A percentile compares a stretch with the other conserved stretches of the same genome.
Conservation (phyloP, 257 asterid genomes). For the Ocimum tenuiflorum region DNA sequence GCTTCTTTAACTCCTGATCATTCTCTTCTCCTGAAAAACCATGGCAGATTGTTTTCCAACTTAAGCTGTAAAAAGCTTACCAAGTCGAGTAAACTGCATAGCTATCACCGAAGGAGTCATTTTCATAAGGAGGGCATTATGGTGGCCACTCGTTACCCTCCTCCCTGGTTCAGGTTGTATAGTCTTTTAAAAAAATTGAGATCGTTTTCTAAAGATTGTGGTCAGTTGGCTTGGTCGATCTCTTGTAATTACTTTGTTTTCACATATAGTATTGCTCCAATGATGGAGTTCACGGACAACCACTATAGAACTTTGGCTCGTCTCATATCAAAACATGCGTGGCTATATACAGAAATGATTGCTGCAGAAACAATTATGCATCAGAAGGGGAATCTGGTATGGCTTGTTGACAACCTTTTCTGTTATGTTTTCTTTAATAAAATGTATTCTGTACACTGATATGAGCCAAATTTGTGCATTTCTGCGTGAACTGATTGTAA, state of each 20-base stretch:
- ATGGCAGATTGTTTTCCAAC: slow-evolving; percentile 52
- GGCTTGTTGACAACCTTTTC: slow-evolving; percentile 3
- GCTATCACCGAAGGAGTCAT: slow-evolving; percentile 36
- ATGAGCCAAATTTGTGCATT: no score
- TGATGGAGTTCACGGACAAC: slow-evolving; percentile 95
- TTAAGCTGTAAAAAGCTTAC: slow-evolving; percentile 27
- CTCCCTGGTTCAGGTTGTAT: slow-evolving; percentile 86
- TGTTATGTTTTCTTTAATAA: no score
- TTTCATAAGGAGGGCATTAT: slow-evolving; percentile 39
- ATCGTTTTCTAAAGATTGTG: neutral
- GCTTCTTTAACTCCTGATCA: slow-evolving; percentile 68
- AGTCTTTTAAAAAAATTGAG: slow-evolving; percentile 2
- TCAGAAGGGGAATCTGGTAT: slow-evolving; percentile 85
- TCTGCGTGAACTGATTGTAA: neutral
- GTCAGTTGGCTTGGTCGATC: slow-evolving; percentile 3
- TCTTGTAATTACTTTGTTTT: slow-evolving; percentile 13
- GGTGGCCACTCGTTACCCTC: slow-evolving; percentile 61
- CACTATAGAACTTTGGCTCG: slow-evolving; percentile 91
- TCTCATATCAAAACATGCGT: slow-evolving; percentile 68
- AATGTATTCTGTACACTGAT: neutral
- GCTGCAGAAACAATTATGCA: slow-evolving; percentile 91
- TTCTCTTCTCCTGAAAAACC: slow-evolving; percentile 54
- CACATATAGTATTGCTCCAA: slow-evolving; percentile 82
- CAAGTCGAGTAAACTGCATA: slow-evolving; percentile 36
- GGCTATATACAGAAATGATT: slow-evolving; percentile 95